These are phyloP conservation scores for Ophiostoma perfectum DNA, from an alignment of 2,329 filamentous ascomycete genomes.

Conservation along the genomic window DNA sequence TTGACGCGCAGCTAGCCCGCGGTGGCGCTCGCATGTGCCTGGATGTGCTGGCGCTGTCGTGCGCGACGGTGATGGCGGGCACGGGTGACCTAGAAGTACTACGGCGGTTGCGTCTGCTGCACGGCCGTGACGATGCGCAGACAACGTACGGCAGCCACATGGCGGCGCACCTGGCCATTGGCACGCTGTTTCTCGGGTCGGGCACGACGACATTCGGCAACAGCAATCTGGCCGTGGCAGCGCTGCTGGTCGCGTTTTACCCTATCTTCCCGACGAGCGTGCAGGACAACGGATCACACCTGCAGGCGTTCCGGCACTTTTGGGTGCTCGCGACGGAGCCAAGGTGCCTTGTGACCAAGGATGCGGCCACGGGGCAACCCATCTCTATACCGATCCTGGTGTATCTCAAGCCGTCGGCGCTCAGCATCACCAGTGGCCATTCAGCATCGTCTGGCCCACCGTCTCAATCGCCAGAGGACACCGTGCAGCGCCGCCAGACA, in stretches of 20 bases:
- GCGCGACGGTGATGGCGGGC: conserved; percentile 88
- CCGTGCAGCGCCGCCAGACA: conserved; percentile 42
- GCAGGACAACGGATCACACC: conserved; percentile 87
- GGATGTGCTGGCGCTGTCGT: conserved; percentile 75
- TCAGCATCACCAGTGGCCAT: conserved; percentile 15
- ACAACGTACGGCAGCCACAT: conserved; percentile 92
- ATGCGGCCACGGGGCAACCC: conserved; percentile 76
- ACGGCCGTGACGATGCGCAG: conserved; percentile 77
- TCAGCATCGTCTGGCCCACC: conserved; percentile 9
- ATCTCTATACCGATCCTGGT: conserved; percentile 68
- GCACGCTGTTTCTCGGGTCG: conserved; percentile 83
- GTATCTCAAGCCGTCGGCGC: conserved; percentile 41
- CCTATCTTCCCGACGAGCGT: conserved; percentile 84
- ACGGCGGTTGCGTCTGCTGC: conserved; percentile 76
- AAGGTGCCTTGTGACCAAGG: conserved; percentile 80
- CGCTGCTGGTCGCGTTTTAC: conserved; percentile 86
- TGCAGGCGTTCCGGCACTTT: conserved; percentile 94
- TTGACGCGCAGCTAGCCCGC: conserved; percentile 78
- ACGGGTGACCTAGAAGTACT: conserved; percentile 85
- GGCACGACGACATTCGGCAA: conserved; percentile 90
- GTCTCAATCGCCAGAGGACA: conserved; percentile 33
- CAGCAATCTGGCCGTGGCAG: conserved; percentile 77
- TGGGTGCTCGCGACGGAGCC: conserved; percentile 93
- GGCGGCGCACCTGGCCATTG: conserved; percentile 86
- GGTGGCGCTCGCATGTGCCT: conserved; percentile 87